phyloP scores from a whole-genome alignment of 768 basidiomycete species.

The Dioszegia hungarica region DNA sequence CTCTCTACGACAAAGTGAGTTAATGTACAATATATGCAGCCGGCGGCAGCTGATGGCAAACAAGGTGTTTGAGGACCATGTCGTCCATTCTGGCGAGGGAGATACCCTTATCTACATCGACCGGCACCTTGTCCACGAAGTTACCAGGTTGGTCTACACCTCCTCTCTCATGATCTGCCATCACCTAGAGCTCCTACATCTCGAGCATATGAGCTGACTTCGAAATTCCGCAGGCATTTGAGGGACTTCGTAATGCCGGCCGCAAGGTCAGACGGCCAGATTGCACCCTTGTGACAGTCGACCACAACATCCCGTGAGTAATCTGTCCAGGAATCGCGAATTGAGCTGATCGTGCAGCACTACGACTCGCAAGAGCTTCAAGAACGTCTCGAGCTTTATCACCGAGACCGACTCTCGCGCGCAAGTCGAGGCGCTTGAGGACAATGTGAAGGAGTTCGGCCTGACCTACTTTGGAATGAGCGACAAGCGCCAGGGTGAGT shows the following conservation, averaged over 20 bases:
- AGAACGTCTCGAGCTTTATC: constrained; percentile 67
- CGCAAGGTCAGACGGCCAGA: constrained; percentile 76
- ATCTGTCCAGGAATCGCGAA: background rate
- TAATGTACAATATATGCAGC: background rate
- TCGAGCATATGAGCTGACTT: too few relatives aligned
- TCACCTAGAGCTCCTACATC: too few relatives aligned
- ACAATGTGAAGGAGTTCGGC: constrained; percentile 86
- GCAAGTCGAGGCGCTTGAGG: constrained; percentile 76
- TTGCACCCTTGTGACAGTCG: constrained; percentile 82
- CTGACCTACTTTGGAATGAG: constrained; percentile 87
- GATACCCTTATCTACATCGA: constrained; percentile 52
- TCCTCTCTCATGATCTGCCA: too few relatives aligned
- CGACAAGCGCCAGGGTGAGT: constrained; percentile 74
- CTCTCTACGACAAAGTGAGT: constrained; percentile 66
- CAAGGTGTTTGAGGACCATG: constrained; percentile 96
- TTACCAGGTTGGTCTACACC: too few relatives aligned
- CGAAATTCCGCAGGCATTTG: constrained; percentile 89
- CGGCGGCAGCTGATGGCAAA: background rate
- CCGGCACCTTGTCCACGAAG: constrained; percentile 73
- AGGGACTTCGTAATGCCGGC: constrained; percentile 72
- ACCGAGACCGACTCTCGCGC: constrained; percentile 77
- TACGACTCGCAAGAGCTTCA: constrained; percentile 68
- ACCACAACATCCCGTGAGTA: constrained; percentile 80
- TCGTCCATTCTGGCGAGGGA: constrained; percentile 60
- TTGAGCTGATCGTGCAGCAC: constrained; percentile 54